Conservation (phyloP, 768 basidiomycete species). For the Serendipita vermifera region DNA sequence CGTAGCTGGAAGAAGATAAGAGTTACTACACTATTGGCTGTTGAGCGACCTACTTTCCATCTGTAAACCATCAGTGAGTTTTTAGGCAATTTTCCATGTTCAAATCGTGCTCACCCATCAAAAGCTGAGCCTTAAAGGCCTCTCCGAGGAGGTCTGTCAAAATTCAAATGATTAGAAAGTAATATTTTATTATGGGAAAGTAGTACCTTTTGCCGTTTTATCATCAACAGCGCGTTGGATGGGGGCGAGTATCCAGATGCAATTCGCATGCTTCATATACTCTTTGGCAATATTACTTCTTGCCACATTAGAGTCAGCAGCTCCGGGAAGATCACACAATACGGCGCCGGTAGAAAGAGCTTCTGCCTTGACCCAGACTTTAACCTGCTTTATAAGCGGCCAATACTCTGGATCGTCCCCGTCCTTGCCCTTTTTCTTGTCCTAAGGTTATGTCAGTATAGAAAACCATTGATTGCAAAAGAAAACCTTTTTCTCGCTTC, state of each 20-base stretch:
- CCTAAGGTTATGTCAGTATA: constrained; percentile 14
- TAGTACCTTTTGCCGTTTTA: constrained; percentile 43
- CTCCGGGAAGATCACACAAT: constrained; percentile 53
- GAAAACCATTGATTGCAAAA: no score
- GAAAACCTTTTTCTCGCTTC: constrained; percentile 35
- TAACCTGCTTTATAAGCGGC: constrained; percentile 52
- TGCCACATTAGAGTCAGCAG: constrained; percentile 52
- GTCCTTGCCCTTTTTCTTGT: constrained; percentile 18
- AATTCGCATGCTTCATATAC: constrained; percentile 53
- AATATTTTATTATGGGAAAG: no score
- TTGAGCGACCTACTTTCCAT: constrained; percentile 51
- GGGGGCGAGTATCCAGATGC: constrained; percentile 55
- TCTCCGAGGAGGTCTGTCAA: constrained; percentile 44
- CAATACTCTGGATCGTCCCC: constrained; percentile 40
- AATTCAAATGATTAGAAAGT: no score
- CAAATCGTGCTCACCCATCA: no score
- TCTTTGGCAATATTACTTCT: constrained; percentile 49
- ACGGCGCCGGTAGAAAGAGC: constrained; percentile 48
- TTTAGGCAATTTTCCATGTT: no score
- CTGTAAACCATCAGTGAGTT: no score
- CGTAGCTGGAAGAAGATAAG: constrained; percentile 30
- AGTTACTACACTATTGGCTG: constrained; percentile 2
- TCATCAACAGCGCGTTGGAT: constrained; percentile 53
- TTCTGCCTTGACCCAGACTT: constrained; percentile 39
- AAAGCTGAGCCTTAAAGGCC: constrained; percentile 48